Conservation (phyloP, 1,284 basidiomycete genomes). For the Chondrostereum purpureum region DNA sequence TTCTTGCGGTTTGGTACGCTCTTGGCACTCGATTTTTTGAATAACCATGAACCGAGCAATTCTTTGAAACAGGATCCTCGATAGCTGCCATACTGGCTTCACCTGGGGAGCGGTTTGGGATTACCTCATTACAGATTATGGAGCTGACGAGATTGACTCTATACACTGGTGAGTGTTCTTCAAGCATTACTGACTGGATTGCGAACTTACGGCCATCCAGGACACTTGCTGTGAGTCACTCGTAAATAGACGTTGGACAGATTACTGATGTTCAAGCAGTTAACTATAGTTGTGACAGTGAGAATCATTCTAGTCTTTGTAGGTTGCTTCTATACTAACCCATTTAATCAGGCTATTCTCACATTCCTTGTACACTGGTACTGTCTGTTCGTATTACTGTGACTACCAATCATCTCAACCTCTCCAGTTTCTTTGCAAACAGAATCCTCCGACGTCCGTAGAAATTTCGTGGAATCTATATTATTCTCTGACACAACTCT, state of each 20-base stretch:
- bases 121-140: constrained; percentile 25
- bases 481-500: constrained; percentile 11
- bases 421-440: constrained; percentile 30
- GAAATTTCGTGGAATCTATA: constrained; percentile 1
- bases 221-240: constrained; percentile 22
- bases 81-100: constrained; percentile 20
- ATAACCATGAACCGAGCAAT: too few species aligned
- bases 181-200: background rate
- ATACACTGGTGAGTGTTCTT: constrained; percentile 26
- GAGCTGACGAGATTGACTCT: constrained; percentile 19
- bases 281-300: constrained; percentile 30
- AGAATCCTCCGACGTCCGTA: constrained; percentile 28
- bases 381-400: constrained; percentile 7
- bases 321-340: background rate
- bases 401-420: constrained; percentile 5
- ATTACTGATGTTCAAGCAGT: too few species aligned
- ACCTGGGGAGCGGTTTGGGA: constrained; percentile 30
- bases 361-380: constrained; percentile 35
- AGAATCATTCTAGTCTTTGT: constrained; percentile 4
- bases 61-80: constrained; percentile 24
- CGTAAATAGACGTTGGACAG: background rate
- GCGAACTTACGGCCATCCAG: too few species aligned
- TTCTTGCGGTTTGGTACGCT: constrained; percentile 13
- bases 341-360: constrained; percentile 27
- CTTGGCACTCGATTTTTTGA: background rate